Percentiles rank a stretch among this genome's conserved stretches.
Conservation (phyloP, 1,284 basidiomycete genomes). For the Cutaneotrichosporon daszewskae region DNA sequence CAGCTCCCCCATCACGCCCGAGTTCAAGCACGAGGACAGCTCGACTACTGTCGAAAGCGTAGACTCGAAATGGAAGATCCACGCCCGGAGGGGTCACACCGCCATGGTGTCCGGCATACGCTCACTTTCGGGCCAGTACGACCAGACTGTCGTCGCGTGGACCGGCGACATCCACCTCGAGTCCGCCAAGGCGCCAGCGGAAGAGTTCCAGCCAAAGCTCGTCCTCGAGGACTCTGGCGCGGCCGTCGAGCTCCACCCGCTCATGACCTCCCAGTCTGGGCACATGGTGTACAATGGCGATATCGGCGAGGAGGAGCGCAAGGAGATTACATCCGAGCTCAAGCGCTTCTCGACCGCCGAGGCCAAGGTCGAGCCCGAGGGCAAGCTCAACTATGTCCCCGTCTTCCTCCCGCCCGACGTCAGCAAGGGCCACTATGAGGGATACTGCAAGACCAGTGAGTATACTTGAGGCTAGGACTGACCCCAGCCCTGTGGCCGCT, state of each 20-base stretch:
- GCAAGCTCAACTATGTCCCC: slow-evolving; percentile 68
- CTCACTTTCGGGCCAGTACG: slow-evolving; percentile 71
- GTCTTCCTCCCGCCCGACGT: slow-evolving; percentile 88
- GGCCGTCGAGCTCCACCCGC: slow-evolving; percentile 19
- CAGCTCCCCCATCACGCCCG: slow-evolving; percentile 42
- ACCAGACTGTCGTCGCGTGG: slow-evolving; percentile 90
- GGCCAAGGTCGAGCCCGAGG: slow-evolving; percentile 49
- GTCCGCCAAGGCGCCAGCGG: too few species aligned
- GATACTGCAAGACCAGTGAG: slow-evolving; percentile 94
- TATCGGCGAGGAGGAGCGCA: slow-evolving; percentile 58
- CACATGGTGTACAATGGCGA: slow-evolving; percentile 52
- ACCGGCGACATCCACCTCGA: slow-evolving; percentile 77
- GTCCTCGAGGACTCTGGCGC: slow-evolving; percentile 11
- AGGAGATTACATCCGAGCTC: slow-evolving; percentile 59
- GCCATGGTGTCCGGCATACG: slow-evolving; percentile 93
- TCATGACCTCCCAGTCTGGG: slow-evolving; percentile 22
- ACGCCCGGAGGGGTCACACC: slow-evolving; percentile 79
- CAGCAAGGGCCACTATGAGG: slow-evolving; percentile 90
- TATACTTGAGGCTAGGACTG: slow-evolving; percentile 20
- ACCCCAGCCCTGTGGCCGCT: slow-evolving; percentile 76
- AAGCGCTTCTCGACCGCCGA: slow-evolving; percentile 59
- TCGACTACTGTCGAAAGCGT: slow-evolving; percentile 28
- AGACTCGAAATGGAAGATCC: slow-evolving; percentile 63
- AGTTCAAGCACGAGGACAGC: slow-evolving; percentile 44
- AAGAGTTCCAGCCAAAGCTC: slow-evolving; percentile 9